phyloP scores from a whole-genome alignment of 1,139 yeast species.

The Scheffersomyces insectosa region DNA sequence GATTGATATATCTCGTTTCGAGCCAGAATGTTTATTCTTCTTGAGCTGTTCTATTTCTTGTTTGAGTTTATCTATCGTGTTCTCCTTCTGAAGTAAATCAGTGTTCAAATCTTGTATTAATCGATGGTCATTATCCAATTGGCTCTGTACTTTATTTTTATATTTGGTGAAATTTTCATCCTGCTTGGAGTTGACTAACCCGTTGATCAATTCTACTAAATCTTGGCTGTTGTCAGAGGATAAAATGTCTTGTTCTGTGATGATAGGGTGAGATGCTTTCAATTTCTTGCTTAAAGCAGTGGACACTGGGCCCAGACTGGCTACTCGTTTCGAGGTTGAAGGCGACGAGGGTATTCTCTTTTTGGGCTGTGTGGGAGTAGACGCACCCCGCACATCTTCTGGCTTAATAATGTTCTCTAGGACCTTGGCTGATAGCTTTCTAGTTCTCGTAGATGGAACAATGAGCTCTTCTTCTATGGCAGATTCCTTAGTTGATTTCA shows the following conservation, averaged over 20 bases:
- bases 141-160: conserved; percentile 27
- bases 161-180: conserved; percentile 35
- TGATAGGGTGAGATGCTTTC: conserved; percentile 10
- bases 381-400: neutral
- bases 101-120: conserved; percentile 27
- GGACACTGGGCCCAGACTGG: neutral
- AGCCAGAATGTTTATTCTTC: neutral
- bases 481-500: no score
- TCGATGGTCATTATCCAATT: conserved; percentile 29
- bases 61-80: conserved; percentile 24
- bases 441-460: neutral
- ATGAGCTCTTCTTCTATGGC: neutral
- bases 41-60: conserved; percentile 11
- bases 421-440: conserved; percentile 1
- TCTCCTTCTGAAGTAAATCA: conserved; percentile 28
- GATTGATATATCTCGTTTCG: conserved; percentile 8
- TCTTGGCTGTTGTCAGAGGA: conserved; percentile 27
- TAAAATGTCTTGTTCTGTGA: conserved; percentile 37
- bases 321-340: neutral
- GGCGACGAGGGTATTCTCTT: conserved; percentile 3
- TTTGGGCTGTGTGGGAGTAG: conserved; percentile 6
- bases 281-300: conserved; percentile 1
- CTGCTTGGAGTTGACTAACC: conserved; percentile 35
- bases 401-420: neutral
- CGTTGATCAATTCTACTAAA: conserved; percentile 32